phyloP scores from a whole-genome alignment of 2,329 filamentous ascomycete species.

The Trichophaea hybrida region DNA sequence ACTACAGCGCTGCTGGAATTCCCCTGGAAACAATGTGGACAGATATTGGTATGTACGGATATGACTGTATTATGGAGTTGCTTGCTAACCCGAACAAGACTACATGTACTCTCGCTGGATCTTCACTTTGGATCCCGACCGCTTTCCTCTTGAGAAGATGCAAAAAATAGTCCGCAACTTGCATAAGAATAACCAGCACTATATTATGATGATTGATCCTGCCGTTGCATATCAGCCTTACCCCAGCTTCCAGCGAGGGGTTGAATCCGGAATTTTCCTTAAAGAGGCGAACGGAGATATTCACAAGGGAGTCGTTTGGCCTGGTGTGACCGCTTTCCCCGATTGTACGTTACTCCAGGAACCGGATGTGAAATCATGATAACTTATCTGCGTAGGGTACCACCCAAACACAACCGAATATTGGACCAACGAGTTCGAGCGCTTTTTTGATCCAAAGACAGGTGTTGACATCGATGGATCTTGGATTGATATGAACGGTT shows the following conservation, averaged over 20 bases:
- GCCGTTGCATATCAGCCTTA: constrained; percentile 44
- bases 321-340: constrained; percentile 55
- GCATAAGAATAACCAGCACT: constrained; percentile 52
- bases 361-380: too few relatives aligned
- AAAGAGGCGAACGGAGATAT: constrained; percentile 42
- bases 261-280: constrained; percentile 42
- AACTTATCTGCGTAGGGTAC: constrained; percentile 39
- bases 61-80: background rate
- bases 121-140: constrained; percentile 50
- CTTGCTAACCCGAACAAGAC: constrained; percentile 28
- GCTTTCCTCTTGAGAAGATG: constrained; percentile 48
- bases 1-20: constrained; percentile 50
- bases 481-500: constrained; percentile 60
- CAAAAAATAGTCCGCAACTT: constrained; percentile 52
- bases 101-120: constrained; percentile 50
- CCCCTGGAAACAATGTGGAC: constrained; percentile 62
- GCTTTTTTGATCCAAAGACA: constrained; percentile 32
- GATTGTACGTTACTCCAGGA: constrained; percentile 39
- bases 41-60: constrained; percentile 39
- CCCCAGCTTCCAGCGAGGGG: constrained; percentile 45
- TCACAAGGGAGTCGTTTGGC: constrained; percentile 59
- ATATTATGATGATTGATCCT: constrained; percentile 67
- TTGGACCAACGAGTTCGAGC: constrained; percentile 18
- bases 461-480: constrained; percentile 65
- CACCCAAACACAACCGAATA: constrained; percentile 45